Percentiles rank a stretch among this genome's conserved stretches.
Evolutionary conservation across 352 stramenopile species (phyloP).

Genomic region (Phytophthora ohioensis): DNA sequence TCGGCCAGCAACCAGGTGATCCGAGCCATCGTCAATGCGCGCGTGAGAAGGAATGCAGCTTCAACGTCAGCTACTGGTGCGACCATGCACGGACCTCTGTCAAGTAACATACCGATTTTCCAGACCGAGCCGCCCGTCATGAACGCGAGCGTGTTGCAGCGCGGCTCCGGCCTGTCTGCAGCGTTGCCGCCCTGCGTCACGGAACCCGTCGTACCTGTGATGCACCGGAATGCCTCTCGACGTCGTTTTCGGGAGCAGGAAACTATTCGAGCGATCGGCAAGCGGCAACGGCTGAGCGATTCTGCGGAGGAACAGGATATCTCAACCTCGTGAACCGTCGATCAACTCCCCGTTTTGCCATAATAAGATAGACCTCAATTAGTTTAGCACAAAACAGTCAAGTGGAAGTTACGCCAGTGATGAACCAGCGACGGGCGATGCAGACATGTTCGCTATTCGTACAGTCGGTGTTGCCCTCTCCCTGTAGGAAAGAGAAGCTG

Average conservation of each 20-base stretch:
- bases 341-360: slow-evolving; percentile 37
- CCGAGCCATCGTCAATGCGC: slow-evolving; percentile 85
- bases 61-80: slow-evolving; percentile 14
- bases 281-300: slow-evolving; percentile 64
- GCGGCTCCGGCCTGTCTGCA: slow-evolving; percentile 46
- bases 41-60: slow-evolving; percentile 68
- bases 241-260: slow-evolving; percentile 66
- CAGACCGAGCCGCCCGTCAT: slow-evolving; percentile 71
- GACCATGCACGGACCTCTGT: slow-evolving; percentile 29
- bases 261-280: slow-evolving; percentile 55
- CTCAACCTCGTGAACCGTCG: slow-evolving; percentile 46
- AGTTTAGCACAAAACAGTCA: slow-evolving; percentile 40
- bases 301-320: slow-evolving; percentile 66
- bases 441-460: slow-evolving; percentile 26
- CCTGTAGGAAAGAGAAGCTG: slow-evolving; percentile 21
- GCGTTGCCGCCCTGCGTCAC: slow-evolving; percentile 61
- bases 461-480: slow-evolving; percentile 19
- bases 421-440: slow-evolving; percentile 15
- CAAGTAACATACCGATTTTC: slow-evolving; percentile 59
- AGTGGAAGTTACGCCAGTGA: slow-evolving; percentile 28
- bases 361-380: slow-evolving; percentile 40
- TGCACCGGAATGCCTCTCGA: slow-evolving; percentile 72
- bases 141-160: slow-evolving; percentile 83
- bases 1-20: slow-evolving; percentile 89
- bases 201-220: slow-evolving; percentile 75